A percentile compares a stretch with the other conserved stretches of the same genome.
Conservation (phyloP, 495 filamentous ascomycete species). For the Penicillium antarcticum region DNA sequence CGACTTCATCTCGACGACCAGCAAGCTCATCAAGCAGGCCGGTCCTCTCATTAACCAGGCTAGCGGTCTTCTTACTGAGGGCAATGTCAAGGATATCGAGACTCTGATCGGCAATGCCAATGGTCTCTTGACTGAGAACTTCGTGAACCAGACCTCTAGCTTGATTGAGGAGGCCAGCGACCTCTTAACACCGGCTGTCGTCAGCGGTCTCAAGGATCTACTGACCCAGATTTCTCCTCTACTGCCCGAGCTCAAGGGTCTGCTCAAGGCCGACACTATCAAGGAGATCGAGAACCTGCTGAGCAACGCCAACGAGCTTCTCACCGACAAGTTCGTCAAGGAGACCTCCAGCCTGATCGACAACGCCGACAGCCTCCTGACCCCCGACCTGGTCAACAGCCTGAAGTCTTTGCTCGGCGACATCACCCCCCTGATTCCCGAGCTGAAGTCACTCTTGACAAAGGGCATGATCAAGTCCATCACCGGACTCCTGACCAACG, state of each 20-base stretch:
- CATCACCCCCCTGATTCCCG: slow-evolving; percentile 30
- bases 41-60: slow-evolving; percentile 32
- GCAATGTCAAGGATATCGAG: slow-evolving; percentile 33
- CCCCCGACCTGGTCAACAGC: slow-evolving; percentile 30
- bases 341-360: slow-evolving; percentile 33
- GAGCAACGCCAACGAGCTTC: slow-evolving; percentile 33
- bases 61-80: slow-evolving; percentile 27
- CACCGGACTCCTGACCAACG: slow-evolving; percentile 32
- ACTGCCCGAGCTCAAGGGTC: slow-evolving; percentile 14
- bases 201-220: slow-evolving; percentile 34
- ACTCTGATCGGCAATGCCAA: slow-evolving; percentile 36
- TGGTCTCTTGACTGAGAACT: slow-evolving; percentile 30
- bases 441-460: slow-evolving; percentile 33
- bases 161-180: slow-evolving; percentile 35
- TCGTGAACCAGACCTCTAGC: slow-evolving; percentile 18
- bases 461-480: slow-evolving; percentile 31
- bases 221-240: slow-evolving; percentile 28
- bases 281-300: slow-evolving; percentile 35
- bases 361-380: slow-evolving; percentile 35
- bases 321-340: slow-evolving; percentile 36
- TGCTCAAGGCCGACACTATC: slow-evolving; percentile 33
- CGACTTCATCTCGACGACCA: slow-evolving; percentile 21
- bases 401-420: slow-evolving; percentile 36
- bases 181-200: slow-evolving; percentile 28
- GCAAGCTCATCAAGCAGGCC: slow-evolving; percentile 34